Base-by-base conservation (phyloP, 2,329 filamentous ascomycete genomes). In the Colletotrichum horii region DNA sequence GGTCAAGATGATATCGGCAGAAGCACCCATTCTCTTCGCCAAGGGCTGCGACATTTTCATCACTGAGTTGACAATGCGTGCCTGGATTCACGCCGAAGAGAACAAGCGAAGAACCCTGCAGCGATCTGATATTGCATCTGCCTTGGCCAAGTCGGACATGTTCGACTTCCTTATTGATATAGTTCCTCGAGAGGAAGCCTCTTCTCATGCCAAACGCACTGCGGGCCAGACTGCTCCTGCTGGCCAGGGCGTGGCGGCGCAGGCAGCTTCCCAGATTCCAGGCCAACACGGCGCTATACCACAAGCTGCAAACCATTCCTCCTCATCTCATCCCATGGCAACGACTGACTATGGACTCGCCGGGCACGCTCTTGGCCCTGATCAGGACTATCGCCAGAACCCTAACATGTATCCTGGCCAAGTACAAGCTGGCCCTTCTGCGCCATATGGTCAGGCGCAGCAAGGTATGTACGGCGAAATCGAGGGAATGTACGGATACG, bases 31-130 rank as follows among this genome's bases (percentile, higher is more conserved):
- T 80, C 89, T 99, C 16, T 99, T 99, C 82, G 97, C 97, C 67
- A 99, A 99, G 86, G 97, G 96, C 48, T 98, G 97, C 85, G 97
- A 99, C 83, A 98, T 98, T 82, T 99, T 99, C 87, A 99, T 99
- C 82, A 98, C 96, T 1, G 97, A 99, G 86, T 89, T 99, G 76
- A 99, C 97, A 9, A 99, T 99, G 97, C 95, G 97, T 78, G 97
- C 97, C 62, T 99, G 97, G 97, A 99, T 99, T 78, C 97, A 99
- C 81, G 97, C 97, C 19, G 97, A 99, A 83, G 97, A 99, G 86
- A 99, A 99, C 88, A 99, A 99, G 89, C 92, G 97, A 34, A 93
- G 97, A 58, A 99, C 97, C 2, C 89, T 99, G 55, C 97, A 99
- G 85, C 93, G 97, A 66, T 98, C 95, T 73, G 97, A 99, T 82